These are phyloP conservation scores for Rosa lucieae DNA, from an alignment of 306 rosid genomes.

Conservation along the genomic window DNA sequence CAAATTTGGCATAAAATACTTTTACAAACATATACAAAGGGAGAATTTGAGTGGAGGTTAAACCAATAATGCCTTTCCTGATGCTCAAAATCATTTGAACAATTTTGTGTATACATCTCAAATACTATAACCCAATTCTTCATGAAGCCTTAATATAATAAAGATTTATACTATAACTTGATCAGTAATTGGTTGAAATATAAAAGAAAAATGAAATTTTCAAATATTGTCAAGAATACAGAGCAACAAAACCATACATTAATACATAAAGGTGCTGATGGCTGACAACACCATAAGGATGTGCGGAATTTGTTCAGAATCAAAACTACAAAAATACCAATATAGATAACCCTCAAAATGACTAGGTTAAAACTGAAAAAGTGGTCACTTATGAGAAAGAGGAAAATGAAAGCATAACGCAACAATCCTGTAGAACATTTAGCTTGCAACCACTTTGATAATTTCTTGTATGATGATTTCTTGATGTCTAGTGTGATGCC, in stretches of 20 bases:
- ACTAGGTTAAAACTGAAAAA: neutral
- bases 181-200: neutral
- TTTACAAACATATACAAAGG: neutral
- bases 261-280: neutral
- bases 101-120: neutral
- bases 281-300: neutral
- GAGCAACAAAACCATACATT: neutral
- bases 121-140: neutral
- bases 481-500: conserved; percentile 85
- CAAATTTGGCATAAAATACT: neutral
- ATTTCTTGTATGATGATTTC: conserved; percentile 86
- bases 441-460: conserved; percentile 89
- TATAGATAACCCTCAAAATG: neutral
- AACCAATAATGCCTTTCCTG: neutral
- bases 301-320: neutral
- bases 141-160: neutral
- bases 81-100: neutral
- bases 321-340: neutral
- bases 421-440: conserved; percentile 82
- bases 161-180: too few species aligned
- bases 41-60: neutral
- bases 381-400: neutral
- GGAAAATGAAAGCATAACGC: conserved; percentile 24
- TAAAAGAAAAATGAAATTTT: neutral
- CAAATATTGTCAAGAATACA: neutral